Base-by-base conservation (phyloP, 1,139 yeast species). In the Nakaseomyces nivariensis region DNA sequence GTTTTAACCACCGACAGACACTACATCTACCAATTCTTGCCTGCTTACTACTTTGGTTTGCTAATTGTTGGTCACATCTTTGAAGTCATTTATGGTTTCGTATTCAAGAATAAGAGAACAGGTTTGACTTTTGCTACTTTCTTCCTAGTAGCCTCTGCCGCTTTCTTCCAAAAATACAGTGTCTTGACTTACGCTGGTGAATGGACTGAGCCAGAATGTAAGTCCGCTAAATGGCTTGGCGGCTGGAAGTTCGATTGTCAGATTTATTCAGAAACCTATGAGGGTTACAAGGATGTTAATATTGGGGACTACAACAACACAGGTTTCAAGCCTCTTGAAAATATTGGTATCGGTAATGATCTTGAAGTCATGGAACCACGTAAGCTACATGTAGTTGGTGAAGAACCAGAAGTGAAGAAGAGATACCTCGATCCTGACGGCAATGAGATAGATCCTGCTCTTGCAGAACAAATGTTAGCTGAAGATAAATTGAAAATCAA, bases 1-100 rank as follows among this genome's bases (percentile, higher is more conserved):
- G 90, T 79, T 73, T 73, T 92, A 54, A 90, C 90, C 97, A 92
- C 85, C 31, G 83, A 97, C 69, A 97, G 89, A 71, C 72, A 92
- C 68, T 90, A 90, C 73, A 73, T 92, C 61, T 97, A 90, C 67
- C 97, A 90, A 68, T 90, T 92, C 67, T 73, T 92, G 58, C 96
- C 96, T 50, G 85, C 96, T 4, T 79, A 86, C 48, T 92, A 89
- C 71, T 90, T 92, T 68, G 95, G 92, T 44, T 75, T 90, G 50
- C 75, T 92, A 57, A 89, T 90, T 0, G 71, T 92, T 53, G 92
- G 94, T 29, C 96, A 89, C 65, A 74, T 79, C 52, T 76, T 89
- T 58, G 96, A 92, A 63, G 72, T 88, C 50, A 55, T 85, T 48
- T 76, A 79, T 43, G 72, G 77, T 24, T 73, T 74, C 66, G 52